phyloP scores from a whole-genome alignment of 2,329 filamentous ascomycete species.

The Stenocarpella maydis region DNA sequence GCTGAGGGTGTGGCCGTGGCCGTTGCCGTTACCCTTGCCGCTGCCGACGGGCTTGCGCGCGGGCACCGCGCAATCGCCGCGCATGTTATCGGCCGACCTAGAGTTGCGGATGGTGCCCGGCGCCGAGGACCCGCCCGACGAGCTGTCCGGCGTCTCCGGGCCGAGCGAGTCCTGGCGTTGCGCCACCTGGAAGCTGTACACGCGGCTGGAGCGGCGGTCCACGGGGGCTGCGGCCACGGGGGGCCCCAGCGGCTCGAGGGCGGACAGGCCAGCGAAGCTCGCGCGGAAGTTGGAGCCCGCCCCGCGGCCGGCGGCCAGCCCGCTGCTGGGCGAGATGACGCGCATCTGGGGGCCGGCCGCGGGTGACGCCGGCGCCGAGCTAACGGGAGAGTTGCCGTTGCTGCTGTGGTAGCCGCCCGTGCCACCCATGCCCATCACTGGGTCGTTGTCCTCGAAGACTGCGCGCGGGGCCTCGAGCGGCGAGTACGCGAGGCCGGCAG shows the following conservation, averaged over 20 bases:
- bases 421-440: slow-evolving; percentile 27
- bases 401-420: slow-evolving; percentile 33
- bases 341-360: slow-evolving; percentile 31
- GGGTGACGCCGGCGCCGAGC: slow-evolving; percentile 31
- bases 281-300: slow-evolving; percentile 43
- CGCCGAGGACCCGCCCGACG: slow-evolving; percentile 20
- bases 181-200: slow-evolving; percentile 33
- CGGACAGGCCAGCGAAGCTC: slow-evolving; percentile 44
- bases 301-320: slow-evolving; percentile 33
- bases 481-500: slow-evolving; percentile 34
- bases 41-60: slow-evolving; percentile 33
- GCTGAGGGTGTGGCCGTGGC: slow-evolving; percentile 22
- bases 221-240: slow-evolving; percentile 25
- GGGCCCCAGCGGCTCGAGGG: slow-evolving; percentile 45
- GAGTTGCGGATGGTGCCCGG: slow-evolving; percentile 33
- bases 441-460: slow-evolving; percentile 43
- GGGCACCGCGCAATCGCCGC: slow-evolving; percentile 26
- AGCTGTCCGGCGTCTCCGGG: slow-evolving; percentile 9
- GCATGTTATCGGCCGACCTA: slow-evolving; percentile 39
- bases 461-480: slow-evolving; percentile 42
- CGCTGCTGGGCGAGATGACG: slow-evolving; percentile 27
- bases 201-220: slow-evolving; percentile 34
- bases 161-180: slow-evolving; percentile 24
- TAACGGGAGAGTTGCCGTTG: slow-evolving; percentile 37
- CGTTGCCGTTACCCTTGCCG: slow-evolving; percentile 28